Evolutionary conservation across 768 basidiomycete genomes (phyloP).

Genomic region (Amanita polypyramis): DNA sequence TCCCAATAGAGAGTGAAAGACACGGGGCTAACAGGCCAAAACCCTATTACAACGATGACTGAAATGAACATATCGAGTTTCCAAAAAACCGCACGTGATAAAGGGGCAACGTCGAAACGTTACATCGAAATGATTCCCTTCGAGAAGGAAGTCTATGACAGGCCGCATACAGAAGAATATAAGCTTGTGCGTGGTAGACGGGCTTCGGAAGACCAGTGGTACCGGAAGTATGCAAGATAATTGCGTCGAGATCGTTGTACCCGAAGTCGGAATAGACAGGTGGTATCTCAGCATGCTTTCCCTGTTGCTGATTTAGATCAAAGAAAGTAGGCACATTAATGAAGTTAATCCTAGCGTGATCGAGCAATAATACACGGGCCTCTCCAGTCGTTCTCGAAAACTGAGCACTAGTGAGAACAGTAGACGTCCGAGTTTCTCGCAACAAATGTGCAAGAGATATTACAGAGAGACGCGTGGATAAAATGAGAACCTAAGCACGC

Average conservation of each 20-base stretch:
- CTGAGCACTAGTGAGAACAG: conserved; percentile 21
- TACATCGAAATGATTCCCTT: conserved; percentile 18
- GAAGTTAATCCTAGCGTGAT: conserved; percentile 7
- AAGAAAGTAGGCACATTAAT: conserved; percentile 18
- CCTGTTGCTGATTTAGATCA: conserved; percentile 12
- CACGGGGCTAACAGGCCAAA: conserved; percentile 27
- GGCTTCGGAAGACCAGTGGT: conserved; percentile 43
- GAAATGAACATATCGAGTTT: not conserved
- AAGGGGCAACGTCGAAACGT: conserved; percentile 27
- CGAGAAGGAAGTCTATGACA: conserved; percentile 25
- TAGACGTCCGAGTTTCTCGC: conserved; percentile 18
- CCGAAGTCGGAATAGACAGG: conserved; percentile 14
- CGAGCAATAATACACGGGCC: conserved; percentile 13
- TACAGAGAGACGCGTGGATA: conserved; percentile 26
- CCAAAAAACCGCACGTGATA: conserved; percentile 22
- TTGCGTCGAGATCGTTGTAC: conserved; percentile 23
- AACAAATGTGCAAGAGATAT: conserved; percentile 25
- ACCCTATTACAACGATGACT: conserved; percentile 15
- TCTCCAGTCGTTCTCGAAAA: conserved; percentile 21
- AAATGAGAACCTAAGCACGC: conserved; percentile 19
- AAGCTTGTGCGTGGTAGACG: conserved; percentile 25
- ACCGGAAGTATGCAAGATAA: conserved; percentile 41
- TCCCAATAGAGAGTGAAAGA: conserved; percentile 25
- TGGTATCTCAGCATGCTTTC: conserved; percentile 12
- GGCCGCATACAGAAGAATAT: conserved; percentile 22